Evolutionary conservation across 106 monocot genomes (phyloP), one percentile per base, ranked within the genome.

Genomic region (Vanilla planifolia): DNA sequence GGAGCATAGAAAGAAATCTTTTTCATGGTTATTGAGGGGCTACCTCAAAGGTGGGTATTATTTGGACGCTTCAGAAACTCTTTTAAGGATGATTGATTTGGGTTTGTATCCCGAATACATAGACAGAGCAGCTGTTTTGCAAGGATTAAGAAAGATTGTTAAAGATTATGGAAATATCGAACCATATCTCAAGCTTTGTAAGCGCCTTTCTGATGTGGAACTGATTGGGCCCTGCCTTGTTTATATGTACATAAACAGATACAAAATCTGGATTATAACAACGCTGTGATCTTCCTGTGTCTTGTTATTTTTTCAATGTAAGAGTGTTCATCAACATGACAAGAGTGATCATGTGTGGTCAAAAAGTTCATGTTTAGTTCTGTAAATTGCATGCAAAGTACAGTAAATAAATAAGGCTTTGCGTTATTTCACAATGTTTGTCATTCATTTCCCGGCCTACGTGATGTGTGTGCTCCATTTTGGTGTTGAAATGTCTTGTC

Each of bases 31-130:
- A 16, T 44, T 96, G 14, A 72, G 90, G 23, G 95, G 90, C 24
- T 90, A 96, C 62, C 35, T 96, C 27, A 96, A 96, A 70, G 90
- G 95, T n/a, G 95, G 90, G 2, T 76, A 81, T 33, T 87, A 79
- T 62, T 23, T 76, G 30, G 76, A 90, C 62, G 95, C 95, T 23
- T 79, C 86, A 2, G 90, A 90, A 66, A 85, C 79, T 0, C 71
- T 91, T 2, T 23, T 79, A 15, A 53, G 74, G 50, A 90, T 96
- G 86, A 77, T 96, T 2, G 76, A 87, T 59, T 57, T 72, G 17
- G 90, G 90, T 21, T 63, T 96, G 44, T 61, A 48, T 56, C 95
- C 95, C 8, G 90, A 81, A 16, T 87, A 91, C 50, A 14, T 91
- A 29, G 91, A 91, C 40, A 72, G 87, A 24, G 84, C 79, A 13